Percentiles rank a stretch among this genome's conserved stretches.
Evolutionary conservation across 805 yeast genomes (phyloP).

Genomic region (Grigorovia transvaalensis): DNA sequence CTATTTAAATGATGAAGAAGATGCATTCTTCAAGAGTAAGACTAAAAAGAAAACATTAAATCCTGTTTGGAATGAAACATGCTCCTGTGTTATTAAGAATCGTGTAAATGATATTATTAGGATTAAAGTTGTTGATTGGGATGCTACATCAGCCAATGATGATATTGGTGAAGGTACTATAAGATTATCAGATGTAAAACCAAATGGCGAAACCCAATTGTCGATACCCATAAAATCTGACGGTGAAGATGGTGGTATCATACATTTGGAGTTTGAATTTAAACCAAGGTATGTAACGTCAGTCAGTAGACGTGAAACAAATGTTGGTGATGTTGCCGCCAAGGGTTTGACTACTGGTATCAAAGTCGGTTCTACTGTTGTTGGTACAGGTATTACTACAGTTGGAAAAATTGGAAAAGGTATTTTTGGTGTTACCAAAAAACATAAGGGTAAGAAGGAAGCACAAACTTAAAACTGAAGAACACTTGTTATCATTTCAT

Average conservation of each 20-base stretch:
- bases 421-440: constrained; percentile 7
- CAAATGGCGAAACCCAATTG: constrained; percentile 34
- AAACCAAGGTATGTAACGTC: constrained; percentile 57
- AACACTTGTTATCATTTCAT: too few relatives aligned
- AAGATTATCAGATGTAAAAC: constrained; percentile 46
- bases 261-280: constrained; percentile 51
- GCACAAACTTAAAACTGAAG: background rate
- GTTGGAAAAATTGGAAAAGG: constrained; percentile 21
- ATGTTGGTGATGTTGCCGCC: constrained; percentile 40
- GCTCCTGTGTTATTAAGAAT: constrained; percentile 45
- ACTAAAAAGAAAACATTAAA: constrained; percentile 75
- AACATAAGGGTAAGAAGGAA: constrained; percentile 4
- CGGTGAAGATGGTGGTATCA: constrained; percentile 45
- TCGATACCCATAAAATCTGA: constrained; percentile 36
- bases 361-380: constrained; percentile 34
- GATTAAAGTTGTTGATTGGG: constrained; percentile 77
- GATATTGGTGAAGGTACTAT: constrained; percentile 56
- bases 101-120: constrained; percentile 49
- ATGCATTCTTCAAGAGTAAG: constrained; percentile 59
- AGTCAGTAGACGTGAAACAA: constrained; percentile 31
- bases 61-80: constrained; percentile 81
- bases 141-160: constrained; percentile 83
- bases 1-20: constrained; percentile 51
- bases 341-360: constrained; percentile 38
- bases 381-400: constrained; percentile 37